phyloP scores from a whole-genome alignment of 257 asterid species.

The Solanum sejunctum region DNA sequence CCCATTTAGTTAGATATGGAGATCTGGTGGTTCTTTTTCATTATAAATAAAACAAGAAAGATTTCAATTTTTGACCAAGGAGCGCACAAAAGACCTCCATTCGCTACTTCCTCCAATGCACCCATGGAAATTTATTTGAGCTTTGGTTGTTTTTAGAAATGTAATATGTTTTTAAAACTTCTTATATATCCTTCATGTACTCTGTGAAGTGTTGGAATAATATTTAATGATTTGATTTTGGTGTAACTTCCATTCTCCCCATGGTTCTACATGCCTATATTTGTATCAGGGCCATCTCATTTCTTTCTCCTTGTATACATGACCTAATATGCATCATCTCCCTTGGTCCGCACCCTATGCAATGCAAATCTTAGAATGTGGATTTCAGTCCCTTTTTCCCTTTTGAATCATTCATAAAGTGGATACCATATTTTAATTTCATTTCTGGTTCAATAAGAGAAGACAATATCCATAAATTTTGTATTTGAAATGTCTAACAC shows the following conservation, averaged over 20 bases:
- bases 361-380: neutral
- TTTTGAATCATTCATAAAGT: neutral
- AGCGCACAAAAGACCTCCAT: neutral
- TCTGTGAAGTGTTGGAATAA: neutral
- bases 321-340: neutral
- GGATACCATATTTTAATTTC: neutral
- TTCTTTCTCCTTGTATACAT: neutral
- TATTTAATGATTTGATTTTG: neutral
- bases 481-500: neutral
- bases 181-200: neutral
- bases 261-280: neutral
- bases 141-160: neutral
- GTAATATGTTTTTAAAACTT: neutral
- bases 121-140: neutral
- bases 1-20: neutral
- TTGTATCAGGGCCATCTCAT: neutral
- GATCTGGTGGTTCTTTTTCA: neutral
- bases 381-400: neutral
- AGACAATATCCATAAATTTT: neutral
- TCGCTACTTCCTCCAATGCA: neutral
- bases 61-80: neutral
- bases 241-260: neutral
- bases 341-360: neutral
- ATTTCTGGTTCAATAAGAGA: neutral
- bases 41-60: neutral